Evolutionary conservation across 1,284 basidiomycete species (phyloP), one percentile per base, ranked within the genome.

Genomic region (Hypsizygus ulmarius): DNA sequence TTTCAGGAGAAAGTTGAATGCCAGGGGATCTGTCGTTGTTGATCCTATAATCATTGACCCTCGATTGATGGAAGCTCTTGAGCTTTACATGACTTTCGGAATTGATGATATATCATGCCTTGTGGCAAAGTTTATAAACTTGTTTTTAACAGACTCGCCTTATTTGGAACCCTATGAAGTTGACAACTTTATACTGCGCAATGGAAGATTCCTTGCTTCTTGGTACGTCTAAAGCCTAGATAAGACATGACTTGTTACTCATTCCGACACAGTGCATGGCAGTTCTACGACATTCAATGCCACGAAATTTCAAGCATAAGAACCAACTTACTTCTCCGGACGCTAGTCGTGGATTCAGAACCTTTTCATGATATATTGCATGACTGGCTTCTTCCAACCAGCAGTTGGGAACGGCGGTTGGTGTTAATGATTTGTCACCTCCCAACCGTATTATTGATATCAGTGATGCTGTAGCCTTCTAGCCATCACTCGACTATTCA

Each of bases 181-280:
- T 2, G 84, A 87, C 55, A 84, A 85, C 59, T 85, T 87, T 58
- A 74, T 87, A 18, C 59, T 87, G 34, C 74, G 77, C 28, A 86
- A 87, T 53, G 79, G 76, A 12, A 61, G 64, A 30, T 62, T 78
- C 15, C 66, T 88, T 15, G 73, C 74, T 34, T 63, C 67, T 33
- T 85, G 84, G 86, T 86, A 59, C 48, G 73, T 47, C 45, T 16
- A 21, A 16, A 45, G 15, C 29, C 21, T 11, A 6, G 28, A 21
- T 10, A 14, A 4, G 7, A 11, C 16, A 27, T 7, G 15, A 32
- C 44, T 14, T 35, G 38, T 45, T 38, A 47, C 36, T 34, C 14
- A 43, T 48, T 32, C 15, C 30, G 27, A 5, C 8, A 4, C 50
- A 89, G 86, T 61, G 72, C 75, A 21, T 87, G 86, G 84, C 71